Evolutionary conservation across 805 yeast species (phyloP).

Genomic region (Kodamaea jinghongensis): DNA sequence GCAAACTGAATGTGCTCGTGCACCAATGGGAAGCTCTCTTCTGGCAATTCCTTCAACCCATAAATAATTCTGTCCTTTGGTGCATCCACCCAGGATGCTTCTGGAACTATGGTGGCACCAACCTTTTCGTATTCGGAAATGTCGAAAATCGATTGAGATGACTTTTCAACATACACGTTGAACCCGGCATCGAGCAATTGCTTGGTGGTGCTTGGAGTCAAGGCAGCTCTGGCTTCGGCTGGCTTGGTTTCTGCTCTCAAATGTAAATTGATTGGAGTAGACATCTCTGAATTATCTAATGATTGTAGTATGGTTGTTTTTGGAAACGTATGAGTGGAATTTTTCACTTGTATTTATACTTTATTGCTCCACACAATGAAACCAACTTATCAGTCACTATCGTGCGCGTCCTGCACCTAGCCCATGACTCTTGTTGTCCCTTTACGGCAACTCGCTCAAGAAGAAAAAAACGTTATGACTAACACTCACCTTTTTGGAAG

Average conservation of each 20-base stretch:
- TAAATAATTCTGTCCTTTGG: constrained; percentile 86
- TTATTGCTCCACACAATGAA: neutral
- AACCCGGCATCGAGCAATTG: constrained; percentile 83
- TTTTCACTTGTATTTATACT: constrained; percentile 4
- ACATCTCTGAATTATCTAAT: constrained; percentile 6
- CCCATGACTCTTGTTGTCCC: constrained; percentile 3
- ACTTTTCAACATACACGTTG: constrained; percentile 82
- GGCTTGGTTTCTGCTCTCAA: constrained; percentile 97
- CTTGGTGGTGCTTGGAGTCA: constrained; percentile 89
- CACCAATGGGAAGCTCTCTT: constrained; percentile 83
- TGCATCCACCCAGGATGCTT: constrained; percentile 90
- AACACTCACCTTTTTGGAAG: neutral
- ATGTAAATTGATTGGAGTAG: constrained; percentile 62
- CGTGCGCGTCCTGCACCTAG: too few relatives aligned
- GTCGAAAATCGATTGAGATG: constrained; percentile 77
- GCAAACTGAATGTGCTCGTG: constrained; percentile 99
- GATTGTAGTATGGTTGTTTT: neutral
- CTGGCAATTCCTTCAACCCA: constrained; percentile 95
- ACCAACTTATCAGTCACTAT: too few relatives aligned
- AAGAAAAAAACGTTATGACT: constrained; percentile 3
- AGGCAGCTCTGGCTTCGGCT: constrained; percentile 93
- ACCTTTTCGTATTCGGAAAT: constrained; percentile 70
- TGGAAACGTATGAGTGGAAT: neutral
- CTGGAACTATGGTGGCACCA: constrained; percentile 89
- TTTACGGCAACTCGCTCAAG: constrained; percentile 2